Base-by-base conservation (phyloP, 495 filamentous ascomycete genomes). In the Astrocystis sublimbata region DNA sequence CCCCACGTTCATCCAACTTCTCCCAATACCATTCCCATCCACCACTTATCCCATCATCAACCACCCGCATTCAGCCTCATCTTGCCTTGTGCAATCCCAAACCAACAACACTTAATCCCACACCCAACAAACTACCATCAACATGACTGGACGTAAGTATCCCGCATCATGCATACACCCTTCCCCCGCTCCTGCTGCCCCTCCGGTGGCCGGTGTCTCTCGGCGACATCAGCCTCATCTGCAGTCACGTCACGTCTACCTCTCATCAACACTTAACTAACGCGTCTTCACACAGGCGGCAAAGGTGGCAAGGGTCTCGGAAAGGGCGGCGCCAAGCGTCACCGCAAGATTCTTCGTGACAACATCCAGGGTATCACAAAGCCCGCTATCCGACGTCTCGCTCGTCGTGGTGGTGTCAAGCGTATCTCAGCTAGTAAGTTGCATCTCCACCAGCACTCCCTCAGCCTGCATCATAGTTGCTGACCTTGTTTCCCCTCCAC, bases 291-390 rank as follows among this genome's bases (percentile, higher is more conserved):
- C 60, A 75, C 70, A 92, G 91, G 92, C 77, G 92, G 92, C 76
- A 96, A 96, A 83, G 93, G 93, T 78, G 93, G 93, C 79, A 97
- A 97, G 83, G 93, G 93, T 75, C 92, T 96, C 71, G 93, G 93
- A 69, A 87, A 88, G 82, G 85, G 85, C 60, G 85, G 85, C 69
- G 85, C 85, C 83, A 97, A 97, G 89, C 93, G 93, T 80, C 92
- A 97, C 79, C 89, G 94, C 72, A 98, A 98, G 89, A 97, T 98
- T 83, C 86, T 98, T 76, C 92, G 93, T 77, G 93, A 98, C 89
- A 98, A 97, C 89, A 97, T 98, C 78, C 93, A 97, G 76, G 94
- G 94, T 85, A 99, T 99, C 81, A 99, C 94, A 79, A 99, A 99
- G 92, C 94, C 94, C 78, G 94, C 94, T 76, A 99, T 99, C 85